phyloP scores from a whole-genome alignment of 163 green algal species.

The Smithsoniella earleae region DNA sequence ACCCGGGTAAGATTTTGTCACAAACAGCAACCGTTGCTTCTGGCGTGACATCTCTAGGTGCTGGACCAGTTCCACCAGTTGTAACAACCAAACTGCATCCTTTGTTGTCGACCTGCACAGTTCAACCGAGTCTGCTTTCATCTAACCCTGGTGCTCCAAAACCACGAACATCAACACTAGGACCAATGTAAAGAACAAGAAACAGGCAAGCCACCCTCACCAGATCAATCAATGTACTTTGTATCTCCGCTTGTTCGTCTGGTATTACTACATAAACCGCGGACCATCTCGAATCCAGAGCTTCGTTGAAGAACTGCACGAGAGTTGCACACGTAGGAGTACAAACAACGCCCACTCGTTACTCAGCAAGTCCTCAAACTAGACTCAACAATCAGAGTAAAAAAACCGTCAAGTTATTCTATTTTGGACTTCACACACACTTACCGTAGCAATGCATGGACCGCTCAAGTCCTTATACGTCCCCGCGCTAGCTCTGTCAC shows the following conservation, averaged over 20 bases:
- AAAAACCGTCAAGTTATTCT: no score
- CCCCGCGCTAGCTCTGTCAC: slow-evolving; percentile 68
- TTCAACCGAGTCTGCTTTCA: background rate
- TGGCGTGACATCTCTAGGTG: slow-evolving; percentile 75
- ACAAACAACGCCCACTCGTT: no score
- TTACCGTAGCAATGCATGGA: slow-evolving; percentile 55
- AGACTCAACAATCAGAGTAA: no score
- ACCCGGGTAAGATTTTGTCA: slow-evolving; percentile 64
- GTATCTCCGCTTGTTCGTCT: slow-evolving; percentile 71
- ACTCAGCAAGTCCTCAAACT: no score
- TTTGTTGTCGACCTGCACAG: slow-evolving; percentile 57
- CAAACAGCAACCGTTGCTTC: slow-evolving; percentile 86
- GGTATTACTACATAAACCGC: slow-evolving; percentile 70
- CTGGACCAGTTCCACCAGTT: slow-evolving; percentile 79
- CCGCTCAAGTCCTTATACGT: slow-evolving; percentile 77
- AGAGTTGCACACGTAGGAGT: background rate
- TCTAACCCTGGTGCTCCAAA: no score
- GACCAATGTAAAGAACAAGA: no score
- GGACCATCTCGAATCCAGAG: slow-evolving; percentile 65
- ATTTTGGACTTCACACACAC: no score
- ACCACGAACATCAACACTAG: no score
- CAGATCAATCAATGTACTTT: slow-evolving; percentile 63
- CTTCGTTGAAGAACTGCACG: slow-evolving; percentile 73
- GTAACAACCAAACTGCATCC: slow-evolving; percentile 84
- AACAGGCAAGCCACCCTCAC: slow-evolving; percentile 35